Evolutionary conservation across 2,329 filamentous ascomycete species (phyloP), one percentile per base, ranked within the genome.

Genomic region (Botrytis hyacinthi): DNA sequence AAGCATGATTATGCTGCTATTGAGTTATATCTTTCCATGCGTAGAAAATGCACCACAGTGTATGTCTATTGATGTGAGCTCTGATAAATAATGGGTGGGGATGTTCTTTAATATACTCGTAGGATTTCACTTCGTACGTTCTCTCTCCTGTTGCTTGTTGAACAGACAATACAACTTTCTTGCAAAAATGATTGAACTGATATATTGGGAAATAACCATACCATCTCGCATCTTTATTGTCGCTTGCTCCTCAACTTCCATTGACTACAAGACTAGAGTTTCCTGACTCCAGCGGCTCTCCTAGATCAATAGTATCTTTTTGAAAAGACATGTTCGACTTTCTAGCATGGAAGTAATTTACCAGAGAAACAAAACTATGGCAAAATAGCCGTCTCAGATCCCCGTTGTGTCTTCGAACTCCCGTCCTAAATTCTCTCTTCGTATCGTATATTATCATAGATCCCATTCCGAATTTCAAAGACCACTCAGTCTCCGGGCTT

Each of bases 281-380:
- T 1, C 48, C 14, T 14, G 12, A 51, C 12, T 26, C 48, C 26
- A 14, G 26, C 12, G 4, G 2, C 22, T 51, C 26, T n/a, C 48
- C 4, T n/a, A 14, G 12, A n/a, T 9, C 26, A 51, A 51, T 14
- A 51, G 10, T 0, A 51, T 51, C 26, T 9, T 51, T 51, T 12
- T 51, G 12, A 51, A n/a, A 51, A n/a, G 22, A n/a, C 5, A n/a
- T 12, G n/a, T 14, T 12, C 48, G 14, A 51, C 10, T n/a, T 51
- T n/a, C 8, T 26, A 6, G 22, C 10, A 51, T 1, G 48, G 26
- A 5, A n/a, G 8, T 1, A 14, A 14, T 14, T 14, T 0, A 14
- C 10, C 7, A 51, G 22, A 4, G 48, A n/a, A 14, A n/a, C 48
- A 14, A n/a, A 4, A 6, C 6, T 26, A 2, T 51, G 48, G 5